These are phyloP conservation scores for Raddia distichophylla DNA, from an alignment of 176 grass and related monocot species.

Conservation along the genomic window DNA sequence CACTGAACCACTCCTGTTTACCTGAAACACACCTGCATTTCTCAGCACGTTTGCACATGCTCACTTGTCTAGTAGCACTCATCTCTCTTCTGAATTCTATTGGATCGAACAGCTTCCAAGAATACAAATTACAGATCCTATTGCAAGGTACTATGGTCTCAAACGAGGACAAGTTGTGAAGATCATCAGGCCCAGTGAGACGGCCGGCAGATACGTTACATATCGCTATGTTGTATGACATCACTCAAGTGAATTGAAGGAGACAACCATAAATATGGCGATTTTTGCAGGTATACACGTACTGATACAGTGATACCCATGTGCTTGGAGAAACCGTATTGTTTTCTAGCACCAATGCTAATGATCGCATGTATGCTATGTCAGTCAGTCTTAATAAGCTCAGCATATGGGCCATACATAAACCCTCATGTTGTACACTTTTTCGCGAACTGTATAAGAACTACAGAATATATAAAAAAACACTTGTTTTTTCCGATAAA, in stretches of 20 bases:
- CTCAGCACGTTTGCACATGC: not conserved
- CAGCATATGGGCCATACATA: conserved; percentile 22
- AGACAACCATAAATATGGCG: conserved; percentile 26
- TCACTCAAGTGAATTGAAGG: not conserved
- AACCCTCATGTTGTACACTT: conserved; percentile 41
- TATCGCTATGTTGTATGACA: conserved; percentile 81
- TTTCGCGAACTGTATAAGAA: conserved; percentile 39
- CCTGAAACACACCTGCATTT: not conserved
- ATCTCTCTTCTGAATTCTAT: conserved; percentile 31
- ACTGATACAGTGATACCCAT: conserved; percentile 13
- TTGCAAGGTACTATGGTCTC: conserved; percentile 86
- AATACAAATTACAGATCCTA: conserved; percentile 85
- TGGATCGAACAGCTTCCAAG: conserved; percentile 68
- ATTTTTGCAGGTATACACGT: conserved; percentile 38
- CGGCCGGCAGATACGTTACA: conserved; percentile 87
- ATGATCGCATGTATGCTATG: not conserved
- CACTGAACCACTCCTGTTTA: not conserved
- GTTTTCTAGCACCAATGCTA: not conserved
- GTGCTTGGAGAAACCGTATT: conserved; percentile 27
- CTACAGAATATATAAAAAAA: conserved; percentile 12
- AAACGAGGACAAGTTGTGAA: conserved; percentile 82
- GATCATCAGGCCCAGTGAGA: conserved; percentile 89
- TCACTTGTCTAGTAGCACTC: not conserved
- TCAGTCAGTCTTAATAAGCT: conserved; percentile 29
- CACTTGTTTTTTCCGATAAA: not conserved